A percentile compares a stretch with the other conserved stretches of the same genome.
Conservation (phyloP, 2,329 filamentous ascomycete genomes). For the Gremmenia infestans region DNA sequence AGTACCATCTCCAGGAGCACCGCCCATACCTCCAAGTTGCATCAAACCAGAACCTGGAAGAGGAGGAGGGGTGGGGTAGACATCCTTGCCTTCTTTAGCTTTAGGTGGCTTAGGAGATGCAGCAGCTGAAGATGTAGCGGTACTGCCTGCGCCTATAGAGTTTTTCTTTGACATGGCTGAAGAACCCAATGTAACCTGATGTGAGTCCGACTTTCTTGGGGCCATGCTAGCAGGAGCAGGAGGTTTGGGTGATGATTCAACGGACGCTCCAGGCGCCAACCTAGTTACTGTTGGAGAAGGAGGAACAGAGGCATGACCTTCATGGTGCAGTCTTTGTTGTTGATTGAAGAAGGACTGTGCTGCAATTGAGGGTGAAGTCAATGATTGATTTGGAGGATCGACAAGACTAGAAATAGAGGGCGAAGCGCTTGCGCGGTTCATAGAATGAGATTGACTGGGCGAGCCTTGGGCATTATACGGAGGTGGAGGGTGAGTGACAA, state of each 20-base stretch:
- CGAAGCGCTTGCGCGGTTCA: slow-evolving; percentile 77
- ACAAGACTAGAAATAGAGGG: slow-evolving; percentile 90
- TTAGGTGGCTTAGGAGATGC: slow-evolving; percentile 51
- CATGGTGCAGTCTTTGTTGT: slow-evolving; percentile 24
- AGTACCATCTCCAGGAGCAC: slow-evolving; percentile 45
- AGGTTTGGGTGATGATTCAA: slow-evolving; percentile 19
- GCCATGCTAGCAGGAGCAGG: slow-evolving; percentile 16
- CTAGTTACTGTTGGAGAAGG: slow-evolving; percentile 28
- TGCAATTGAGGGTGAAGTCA: slow-evolving; percentile 29
- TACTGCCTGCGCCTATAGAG: slow-evolving; percentile 40
- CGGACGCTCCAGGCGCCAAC: slow-evolving; percentile 18
- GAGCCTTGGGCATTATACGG: slow-evolving; percentile 39
- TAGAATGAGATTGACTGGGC: slow-evolving; percentile 37
- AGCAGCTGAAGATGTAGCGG: slow-evolving; percentile 46
- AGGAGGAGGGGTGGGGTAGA: slow-evolving; percentile 42
- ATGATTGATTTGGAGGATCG: slow-evolving; percentile 52
- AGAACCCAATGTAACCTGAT: slow-evolving; percentile 11
- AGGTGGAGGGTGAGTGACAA: slow-evolving; percentile 39
- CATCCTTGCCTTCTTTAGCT: slow-evolving; percentile 41
- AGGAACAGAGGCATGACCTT: slow-evolving; percentile 24
- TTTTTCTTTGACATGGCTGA: slow-evolving; percentile 29
- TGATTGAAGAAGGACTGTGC: slow-evolving; percentile 33
- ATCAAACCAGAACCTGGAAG: slow-evolving; percentile 59
- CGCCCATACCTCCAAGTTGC: slow-evolving; percentile 49
- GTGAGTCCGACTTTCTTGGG: slow-evolving; percentile 14